A percentile compares a stretch with the other conserved stretches of the same genome.
These are phyloP conservation scores for Alternaria tenuissima DNA, from an alignment of 2,329 filamentous ascomycete genomes.

Conservation along the genomic window DNA sequence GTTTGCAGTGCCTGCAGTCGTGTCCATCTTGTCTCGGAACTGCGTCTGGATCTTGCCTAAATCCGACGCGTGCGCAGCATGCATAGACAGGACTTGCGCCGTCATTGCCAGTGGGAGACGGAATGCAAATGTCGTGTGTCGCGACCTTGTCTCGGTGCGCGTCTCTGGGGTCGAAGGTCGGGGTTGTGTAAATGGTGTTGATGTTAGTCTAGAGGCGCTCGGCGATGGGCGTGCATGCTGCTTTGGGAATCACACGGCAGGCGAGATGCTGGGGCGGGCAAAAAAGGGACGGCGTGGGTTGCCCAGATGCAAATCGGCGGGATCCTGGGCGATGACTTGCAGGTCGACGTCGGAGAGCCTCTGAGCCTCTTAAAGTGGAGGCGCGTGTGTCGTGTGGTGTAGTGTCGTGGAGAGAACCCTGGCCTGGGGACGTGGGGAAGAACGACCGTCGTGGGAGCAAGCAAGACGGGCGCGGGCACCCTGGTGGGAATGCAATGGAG, in stretches of 20 bases:
- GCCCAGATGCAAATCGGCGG: conserved; percentile 1
- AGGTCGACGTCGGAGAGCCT: conserved; percentile 9
- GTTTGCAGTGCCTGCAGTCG: conserved; percentile 30
- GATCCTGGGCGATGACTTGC: conserved; percentile 27
- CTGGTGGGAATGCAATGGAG: conserved; percentile 10
- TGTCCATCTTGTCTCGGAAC: conserved; percentile 48
- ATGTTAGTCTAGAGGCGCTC: conserved; percentile 30
- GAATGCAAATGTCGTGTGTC: conserved; percentile 13
- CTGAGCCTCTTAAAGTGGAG: not conserved
- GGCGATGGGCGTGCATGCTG: conserved; percentile 30
- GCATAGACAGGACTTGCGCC: conserved; percentile 51
- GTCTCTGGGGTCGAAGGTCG: conserved; percentile 24
- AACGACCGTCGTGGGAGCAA: conserved; percentile 21
- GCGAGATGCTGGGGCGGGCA: conserved; percentile 9
- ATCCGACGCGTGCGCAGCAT: conserved; percentile 47
- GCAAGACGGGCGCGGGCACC: conserved; percentile 19
- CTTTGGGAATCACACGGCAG: conserved; percentile 21
- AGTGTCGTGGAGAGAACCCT: conserved; percentile 24
- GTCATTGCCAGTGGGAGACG: conserved; percentile 42
- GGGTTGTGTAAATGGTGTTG: conserved; percentile 25
- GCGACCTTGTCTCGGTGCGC: conserved; percentile 19
- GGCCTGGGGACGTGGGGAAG: conserved; percentile 25
- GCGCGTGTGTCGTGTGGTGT: conserved; percentile 6
- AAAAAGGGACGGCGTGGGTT: conserved; percentile 6
- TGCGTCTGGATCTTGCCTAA: conserved; percentile 46